Evolutionary conservation across 2,329 filamentous ascomycete species (phyloP), one percentile per base, ranked within the genome.

Genomic region (Hymenoscyphus scutula): DNA sequence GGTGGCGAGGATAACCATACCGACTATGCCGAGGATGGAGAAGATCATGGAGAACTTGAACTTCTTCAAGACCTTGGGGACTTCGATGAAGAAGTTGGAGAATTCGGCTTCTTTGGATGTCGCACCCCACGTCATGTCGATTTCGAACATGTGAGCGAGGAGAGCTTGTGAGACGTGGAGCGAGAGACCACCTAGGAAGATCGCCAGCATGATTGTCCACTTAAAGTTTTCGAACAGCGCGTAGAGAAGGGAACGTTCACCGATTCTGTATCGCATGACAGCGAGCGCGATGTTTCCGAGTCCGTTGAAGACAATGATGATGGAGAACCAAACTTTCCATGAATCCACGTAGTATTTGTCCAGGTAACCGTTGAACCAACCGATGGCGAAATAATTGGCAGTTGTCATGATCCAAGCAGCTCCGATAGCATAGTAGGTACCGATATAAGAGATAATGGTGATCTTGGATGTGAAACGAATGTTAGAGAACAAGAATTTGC

Each of bases 91-190:
- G 77, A 96, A 96, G 76, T 91, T 90, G 29, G 89, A 88, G 72
- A 89, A 87, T 70, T 92, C 89, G 57, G 85, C 85, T 78, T 96
- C 92, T 77, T 96, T 96, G 48, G 87, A 84, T 0, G 92, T 96
- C 1, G 91, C 87, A 58, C 91, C 91, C 91, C 91, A 95, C 2
- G 84, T 85, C 88, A 95, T 94, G 76, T 95, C 84, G 73, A 94
- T 86, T 77, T 90, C 86, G 74, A 95, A 90, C 84, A 95, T 91
- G 79, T 96, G 92, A 4, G 87, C 83, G 54, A 95, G 77, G 37
- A 96, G 80, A 1, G 91, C 91, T 74, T 93, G 89, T 32, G 86
- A 90, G 56, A 96, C 84, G 77, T 96, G 91, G 38, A 96, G 82
- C 1, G 87, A 90, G 57, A 95, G 81, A 45, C 91, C 91, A 59